Evolutionary conservation across 2,329 filamentous ascomycete species (phyloP).

Genomic region (Calonectria montana): DNA sequence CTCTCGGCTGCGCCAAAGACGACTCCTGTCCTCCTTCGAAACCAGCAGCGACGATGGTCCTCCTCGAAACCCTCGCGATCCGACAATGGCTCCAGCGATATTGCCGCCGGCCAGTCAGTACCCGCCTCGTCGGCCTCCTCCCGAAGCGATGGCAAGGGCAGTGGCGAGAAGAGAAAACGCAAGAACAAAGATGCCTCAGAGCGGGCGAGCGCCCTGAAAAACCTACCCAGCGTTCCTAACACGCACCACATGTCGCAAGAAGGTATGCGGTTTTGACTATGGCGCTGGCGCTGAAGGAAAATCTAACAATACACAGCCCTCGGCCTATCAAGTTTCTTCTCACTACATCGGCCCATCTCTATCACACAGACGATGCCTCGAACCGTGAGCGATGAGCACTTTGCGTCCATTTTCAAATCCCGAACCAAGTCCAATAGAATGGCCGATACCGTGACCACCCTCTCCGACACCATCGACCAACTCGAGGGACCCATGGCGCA

Average conservation of each 20-base stretch:
- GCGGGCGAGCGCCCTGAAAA: slow-evolving; percentile 60
- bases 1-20: slow-evolving; percentile 56
- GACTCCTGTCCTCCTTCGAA: slow-evolving; percentile 50
- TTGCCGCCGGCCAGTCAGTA: slow-evolving; percentile 62
- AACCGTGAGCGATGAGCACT: slow-evolving; percentile 77
- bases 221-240: slow-evolving; percentile 79
- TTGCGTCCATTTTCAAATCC: slow-evolving; percentile 84
- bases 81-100: slow-evolving; percentile 65
- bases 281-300: not conserved
- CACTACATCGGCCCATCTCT: slow-evolving; percentile 92
- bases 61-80: slow-evolving; percentile 73
- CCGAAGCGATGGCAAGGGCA: slow-evolving; percentile 55
- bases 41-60: slow-evolving; percentile 67
- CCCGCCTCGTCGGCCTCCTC: slow-evolving; percentile 58
- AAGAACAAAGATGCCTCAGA: slow-evolving; percentile 65
- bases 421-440: slow-evolving; percentile 63
- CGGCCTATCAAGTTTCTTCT: slow-evolving; percentile 92
- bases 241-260: slow-evolving; percentile 78
- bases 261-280: slow-evolving; percentile 57
- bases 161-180: slow-evolving; percentile 67
- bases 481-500: slow-evolving; percentile 69
- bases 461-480: slow-evolving; percentile 69
- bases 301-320: slow-evolving; percentile 70
- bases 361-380: slow-evolving; percentile 84
- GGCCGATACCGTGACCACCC: slow-evolving; percentile 74